Base-by-base conservation (phyloP, 225 moss, liverwort and hornwort species). In the Bryum argenteum region DNA sequence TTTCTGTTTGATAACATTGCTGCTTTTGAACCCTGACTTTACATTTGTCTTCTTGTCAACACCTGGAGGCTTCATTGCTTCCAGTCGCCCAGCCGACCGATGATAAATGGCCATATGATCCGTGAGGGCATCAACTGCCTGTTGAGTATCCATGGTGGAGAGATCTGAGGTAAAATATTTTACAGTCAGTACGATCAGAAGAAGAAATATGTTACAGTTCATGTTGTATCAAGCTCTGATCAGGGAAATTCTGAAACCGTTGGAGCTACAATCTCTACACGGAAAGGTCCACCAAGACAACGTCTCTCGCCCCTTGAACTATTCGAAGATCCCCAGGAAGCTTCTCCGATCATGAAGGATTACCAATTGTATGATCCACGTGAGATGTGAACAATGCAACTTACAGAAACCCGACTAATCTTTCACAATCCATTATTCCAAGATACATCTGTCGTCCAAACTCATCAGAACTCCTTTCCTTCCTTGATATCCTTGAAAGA, bases 71-170 rank as follows among this genome's bases (percentile, higher is more conserved):
- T 80, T 89, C 22, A 16, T 33, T 75, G 77, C 55, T 71, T 74
- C 77, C 59, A 73, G 68, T 61, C 82, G 82, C 74, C 79, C 76
- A 58, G 82, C 70, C 14, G 79, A 85, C 65, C 87, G 82, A 79
- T 94, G 91, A 61, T 94, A 94, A 58, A 94, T 79, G 13, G 88
- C 94, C 87, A 94, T 78, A 73, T 94, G 90, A 72, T 94, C 91
- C 13, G 91, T 91, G 42, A 94, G 83, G 22, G 81, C 87, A 84
- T 90, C 91, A 69, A 94, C 61, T 77, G 89, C 78, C 76, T 83
- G 85, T 81, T 91, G 88, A 66, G 88, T 77, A 67, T 94, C 94
- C 94, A 91, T 94, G 53, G 51, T 73, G 67, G 79, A 77, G 73
- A 77, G 54, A 73, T 77, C 81, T 81, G 77, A 19, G 5, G 40